Evolutionary conservation across 306 rosid species (phyloP).

Genomic region (Rubus idaeus): DNA sequence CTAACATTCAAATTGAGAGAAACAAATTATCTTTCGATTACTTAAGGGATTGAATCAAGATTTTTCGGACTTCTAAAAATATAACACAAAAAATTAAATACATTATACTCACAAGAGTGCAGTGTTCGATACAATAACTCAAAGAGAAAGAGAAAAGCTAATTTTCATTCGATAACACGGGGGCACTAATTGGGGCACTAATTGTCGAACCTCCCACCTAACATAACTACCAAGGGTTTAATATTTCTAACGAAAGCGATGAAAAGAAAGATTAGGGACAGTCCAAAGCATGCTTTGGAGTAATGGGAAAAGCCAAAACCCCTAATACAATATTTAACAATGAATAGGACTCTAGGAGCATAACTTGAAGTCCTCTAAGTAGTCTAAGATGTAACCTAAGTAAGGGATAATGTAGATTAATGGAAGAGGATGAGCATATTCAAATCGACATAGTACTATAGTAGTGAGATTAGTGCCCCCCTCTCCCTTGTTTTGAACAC

Average conservation of each 20-base stretch:
- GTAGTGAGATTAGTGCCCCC: not conserved
- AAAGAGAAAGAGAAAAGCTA: not conserved
- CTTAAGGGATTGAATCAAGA: too few relatives aligned
- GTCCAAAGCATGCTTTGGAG: conserved; percentile 17
- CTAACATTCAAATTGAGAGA: not conserved
- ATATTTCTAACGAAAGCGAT: not conserved
- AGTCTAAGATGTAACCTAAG: conserved; percentile 51
- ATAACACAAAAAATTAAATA: too few relatives aligned
- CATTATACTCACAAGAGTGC: too few relatives aligned
- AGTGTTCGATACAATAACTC: not conserved
- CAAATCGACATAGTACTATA: not conserved
- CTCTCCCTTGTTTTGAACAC: not conserved
- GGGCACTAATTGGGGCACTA: not conserved
- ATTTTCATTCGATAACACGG: not conserved
- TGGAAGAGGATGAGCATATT: conserved; percentile 36
- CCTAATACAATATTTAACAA: not conserved
- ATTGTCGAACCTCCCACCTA: not conserved
- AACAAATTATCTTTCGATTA: too few relatives aligned
- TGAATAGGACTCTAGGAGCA: not conserved
- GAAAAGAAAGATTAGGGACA: conserved; percentile 7
- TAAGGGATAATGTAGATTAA: conserved; percentile 65
- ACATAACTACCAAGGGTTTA: conserved; percentile 10
- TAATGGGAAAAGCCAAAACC: conserved; percentile 8
- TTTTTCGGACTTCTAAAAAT: too few relatives aligned
- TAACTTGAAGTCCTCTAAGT: not conserved